Conservation (phyloP, 441 rosid species). For the Populus hybrid region DNA sequence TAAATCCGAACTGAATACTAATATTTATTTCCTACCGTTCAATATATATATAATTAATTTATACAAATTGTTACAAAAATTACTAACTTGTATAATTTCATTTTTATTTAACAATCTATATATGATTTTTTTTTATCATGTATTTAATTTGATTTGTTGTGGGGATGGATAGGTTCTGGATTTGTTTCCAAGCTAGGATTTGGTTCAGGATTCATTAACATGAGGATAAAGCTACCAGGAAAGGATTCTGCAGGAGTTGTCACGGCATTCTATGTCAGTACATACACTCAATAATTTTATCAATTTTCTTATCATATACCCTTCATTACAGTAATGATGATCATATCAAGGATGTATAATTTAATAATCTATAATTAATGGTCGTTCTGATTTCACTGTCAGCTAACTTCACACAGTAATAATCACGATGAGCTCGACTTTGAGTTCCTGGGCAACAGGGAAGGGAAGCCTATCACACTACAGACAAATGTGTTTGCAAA, state of each 20-base stretch:
- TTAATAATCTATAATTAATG: too few relatives aligned
- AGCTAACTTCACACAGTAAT: conserved; percentile 49
- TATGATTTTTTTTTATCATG: not conserved
- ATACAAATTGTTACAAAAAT: too few relatives aligned
- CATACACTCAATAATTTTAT: not conserved
- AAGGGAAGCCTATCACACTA: conserved; percentile 53
- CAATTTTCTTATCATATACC: not conserved
- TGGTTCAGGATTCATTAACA: conserved; percentile 59
- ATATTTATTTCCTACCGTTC: too few relatives aligned
- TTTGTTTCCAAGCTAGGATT: conserved; percentile 51
- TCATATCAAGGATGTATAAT: not conserved
- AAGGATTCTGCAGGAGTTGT: conserved; percentile 67
- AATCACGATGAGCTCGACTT: conserved; percentile 73
- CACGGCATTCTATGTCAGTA: conserved; percentile 63
- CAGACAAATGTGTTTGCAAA: conserved; percentile 72
- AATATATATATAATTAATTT: too few relatives aligned
- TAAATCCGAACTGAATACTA: too few relatives aligned
- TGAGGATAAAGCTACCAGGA: conserved; percentile 53
- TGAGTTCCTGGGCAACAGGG: conserved; percentile 68
- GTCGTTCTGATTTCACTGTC: conserved; percentile 3
- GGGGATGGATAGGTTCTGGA: conserved; percentile 44
- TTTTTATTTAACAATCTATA: too few relatives aligned
- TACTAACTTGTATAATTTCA: too few relatives aligned
- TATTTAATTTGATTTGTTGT: not conserved
- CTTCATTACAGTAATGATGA: not conserved